Evolutionary conservation across 441 rosid genomes (phyloP).

Genomic region (Gossypium davidsonii): DNA sequence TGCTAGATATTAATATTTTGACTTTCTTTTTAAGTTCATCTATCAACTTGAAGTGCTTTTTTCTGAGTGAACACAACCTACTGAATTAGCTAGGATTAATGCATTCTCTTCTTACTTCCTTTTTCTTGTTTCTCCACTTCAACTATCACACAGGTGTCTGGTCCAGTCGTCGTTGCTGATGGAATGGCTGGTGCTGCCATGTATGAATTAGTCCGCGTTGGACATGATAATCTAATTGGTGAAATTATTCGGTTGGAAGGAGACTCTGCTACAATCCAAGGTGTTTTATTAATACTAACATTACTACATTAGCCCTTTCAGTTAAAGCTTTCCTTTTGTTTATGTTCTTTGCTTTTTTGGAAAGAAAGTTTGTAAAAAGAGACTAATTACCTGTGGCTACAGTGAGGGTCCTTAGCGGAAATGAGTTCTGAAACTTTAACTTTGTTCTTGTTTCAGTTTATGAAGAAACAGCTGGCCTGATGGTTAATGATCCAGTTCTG

Average conservation of each 20-base stretch:
- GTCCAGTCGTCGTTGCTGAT: constrained; percentile 95
- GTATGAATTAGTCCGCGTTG: constrained; percentile 99
- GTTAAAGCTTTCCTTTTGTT: background rate
- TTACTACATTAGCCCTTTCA: background rate
- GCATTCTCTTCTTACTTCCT: background rate
- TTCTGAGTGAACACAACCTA: background rate
- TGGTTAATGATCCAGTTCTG: constrained; percentile 90
- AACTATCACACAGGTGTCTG: constrained; percentile 63
- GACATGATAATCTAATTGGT: constrained; percentile 87
- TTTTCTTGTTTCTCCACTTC: background rate
- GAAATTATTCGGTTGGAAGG: constrained; percentile 97
- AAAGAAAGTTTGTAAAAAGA: background rate
- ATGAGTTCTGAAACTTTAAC: constrained; percentile 2
- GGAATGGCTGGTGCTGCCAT: constrained; percentile 99
- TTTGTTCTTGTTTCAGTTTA: constrained; percentile 48
- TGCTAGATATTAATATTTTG: background rate
- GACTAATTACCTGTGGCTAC: background rate
- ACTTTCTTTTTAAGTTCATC: background rate
- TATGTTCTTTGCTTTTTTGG: background rate
- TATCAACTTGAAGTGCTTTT: background rate
- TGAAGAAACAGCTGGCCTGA: constrained; percentile 95
- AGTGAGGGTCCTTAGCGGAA: background rate
- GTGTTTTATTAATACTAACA: constrained; percentile 26
- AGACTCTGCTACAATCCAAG: constrained; percentile 97
- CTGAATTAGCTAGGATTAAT: background rate